Evolutionary conservation across 2,329 filamentous ascomycete genomes (phyloP).

Genomic region (Grosmannia huntii): DNA sequence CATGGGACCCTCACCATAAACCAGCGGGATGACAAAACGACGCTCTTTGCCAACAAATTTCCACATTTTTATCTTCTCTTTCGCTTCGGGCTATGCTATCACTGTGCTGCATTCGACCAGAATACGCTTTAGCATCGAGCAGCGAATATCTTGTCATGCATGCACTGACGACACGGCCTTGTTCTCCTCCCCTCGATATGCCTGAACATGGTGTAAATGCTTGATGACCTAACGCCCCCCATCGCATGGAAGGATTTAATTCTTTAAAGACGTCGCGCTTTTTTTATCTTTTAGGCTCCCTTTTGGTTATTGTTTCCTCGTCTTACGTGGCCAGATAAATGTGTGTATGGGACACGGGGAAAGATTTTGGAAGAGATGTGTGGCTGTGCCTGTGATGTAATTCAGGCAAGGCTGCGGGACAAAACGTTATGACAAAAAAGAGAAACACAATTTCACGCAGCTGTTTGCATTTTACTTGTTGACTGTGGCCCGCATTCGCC

Average conservation of each 20-base stretch:
- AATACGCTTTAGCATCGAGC: not conserved
- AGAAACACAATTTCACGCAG: not conserved
- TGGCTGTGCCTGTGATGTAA: constrained; percentile 5
- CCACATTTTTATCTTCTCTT: not conserved
- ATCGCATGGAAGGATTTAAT: constrained; percentile 14
- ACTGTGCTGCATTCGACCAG: not conserved
- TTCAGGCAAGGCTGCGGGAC: constrained; percentile 4
- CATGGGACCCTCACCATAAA: constrained; percentile 12
- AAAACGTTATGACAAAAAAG: constrained; percentile 3
- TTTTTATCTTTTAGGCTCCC: constrained; percentile 1
- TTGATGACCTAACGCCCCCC: constrained; percentile 13
- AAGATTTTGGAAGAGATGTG: constrained; percentile 1
- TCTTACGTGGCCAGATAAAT: constrained; percentile 7
- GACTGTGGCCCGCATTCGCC: not conserved
- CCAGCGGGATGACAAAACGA: not conserved
- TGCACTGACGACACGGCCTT: not conserved
- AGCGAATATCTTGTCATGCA: not conserved
- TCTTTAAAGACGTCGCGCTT: constrained; percentile 10
- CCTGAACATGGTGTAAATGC: constrained; percentile 14
- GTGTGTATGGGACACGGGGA: constrained; percentile 3
- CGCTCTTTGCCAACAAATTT: not conserved
- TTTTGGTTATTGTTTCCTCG: constrained; percentile 1
- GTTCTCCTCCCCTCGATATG: constrained; percentile 8
- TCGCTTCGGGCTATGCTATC: not conserved
- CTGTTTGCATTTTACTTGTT: not conserved